Evolutionary conservation across 345 rosid genomes (phyloP).

Genomic region (Turritis glabra): DNA sequence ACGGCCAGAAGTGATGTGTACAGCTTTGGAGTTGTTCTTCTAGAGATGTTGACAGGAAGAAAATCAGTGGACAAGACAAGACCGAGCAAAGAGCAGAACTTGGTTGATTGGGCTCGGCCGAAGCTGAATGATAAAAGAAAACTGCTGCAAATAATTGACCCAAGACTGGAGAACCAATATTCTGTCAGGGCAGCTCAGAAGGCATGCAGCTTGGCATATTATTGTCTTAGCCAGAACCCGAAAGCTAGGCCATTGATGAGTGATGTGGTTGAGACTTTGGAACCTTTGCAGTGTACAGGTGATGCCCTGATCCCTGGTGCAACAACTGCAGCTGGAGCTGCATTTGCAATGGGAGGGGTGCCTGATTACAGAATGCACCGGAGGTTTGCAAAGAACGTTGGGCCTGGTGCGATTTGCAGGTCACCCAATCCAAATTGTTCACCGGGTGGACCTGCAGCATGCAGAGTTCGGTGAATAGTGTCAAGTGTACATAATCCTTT

Average conservation of each 20-base stretch:
- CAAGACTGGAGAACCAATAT: conserved; percentile 84
- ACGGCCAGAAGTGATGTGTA: conserved; percentile 95
- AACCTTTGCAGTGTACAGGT: conserved; percentile 70
- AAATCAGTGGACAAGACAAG: conserved; percentile 94
- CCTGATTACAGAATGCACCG: conserved; percentile 60
- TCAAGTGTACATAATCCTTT: conserved; percentile 42
- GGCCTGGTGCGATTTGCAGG: conserved; percentile 77
- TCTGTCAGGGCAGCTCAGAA: conserved; percentile 90
- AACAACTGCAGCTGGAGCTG: conserved; percentile 38
- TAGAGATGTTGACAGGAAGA: conserved; percentile 89
- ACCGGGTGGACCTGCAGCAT: conserved; percentile 72
- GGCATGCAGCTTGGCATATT: conserved; percentile 94
- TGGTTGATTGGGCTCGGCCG: conserved; percentile 99
- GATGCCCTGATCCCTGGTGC: conserved; percentile 47
- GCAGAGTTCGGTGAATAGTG: conserved; percentile 75
- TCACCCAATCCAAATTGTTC: conserved; percentile 77
- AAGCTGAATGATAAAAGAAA: conserved; percentile 93
- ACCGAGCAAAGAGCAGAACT: conserved; percentile 93
- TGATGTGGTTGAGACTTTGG: conserved; percentile 92
- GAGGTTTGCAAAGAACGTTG: conserved; percentile 67
- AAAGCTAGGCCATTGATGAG: conserved; percentile 98
- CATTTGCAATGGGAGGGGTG: conserved; percentile 74
- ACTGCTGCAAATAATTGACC: conserved; percentile 85
- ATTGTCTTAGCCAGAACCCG: conserved; percentile 93
- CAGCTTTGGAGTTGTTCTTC: conserved; percentile 96